Base-by-base conservation (phyloP, 306 rosid species). In the Quercus berberidifolia region DNA sequence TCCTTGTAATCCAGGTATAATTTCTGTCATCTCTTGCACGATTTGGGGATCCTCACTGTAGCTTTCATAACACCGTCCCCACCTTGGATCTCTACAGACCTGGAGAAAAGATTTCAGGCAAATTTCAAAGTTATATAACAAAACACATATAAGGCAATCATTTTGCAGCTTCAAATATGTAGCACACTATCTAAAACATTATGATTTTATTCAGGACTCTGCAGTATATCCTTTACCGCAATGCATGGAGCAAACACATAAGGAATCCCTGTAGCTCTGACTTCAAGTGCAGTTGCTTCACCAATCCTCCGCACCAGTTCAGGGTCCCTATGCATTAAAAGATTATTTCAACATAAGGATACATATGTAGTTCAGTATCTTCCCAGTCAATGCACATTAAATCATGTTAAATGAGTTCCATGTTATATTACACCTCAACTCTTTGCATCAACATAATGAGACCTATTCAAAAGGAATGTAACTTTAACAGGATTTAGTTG, bases 1-100 rank as follows among this genome's bases (percentile, higher is more conserved):
- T 82, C 99, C 99, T 83, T 95, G 99, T 70, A 93, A 88, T 56
- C 99, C 99, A 82, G 85, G 87, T 76, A 95, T 90, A 81, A 95
- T 91, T 62, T 73, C 88, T 0, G 99, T 95, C 98, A 95, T 95
- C 74, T 87, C 86, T 86, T 85, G 84, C 78, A 95, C 98, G 77
- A 95, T 83, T 81, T 79, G 84, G 81, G 83, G 90, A 82, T 95
- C 98, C 85, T 95, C 99, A 4, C 99, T 95, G 74, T 95, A 95
- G 91, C 99, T 95, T 86, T 95, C 99, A 41, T 95, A 95, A 87
- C 99, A 95, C 59, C 99, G 82, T 62, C 99, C 99, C 99, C 99
- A 95, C 85, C 99, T 90, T 30, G 99, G 99, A 88, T 95, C 99
- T 83, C 99, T 91, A 78, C 99, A 95, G 30, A 95, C 97, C 98